Evolutionary conservation across 306 rosid species (phyloP).

Genomic region (Clitoria ternatea): DNA sequence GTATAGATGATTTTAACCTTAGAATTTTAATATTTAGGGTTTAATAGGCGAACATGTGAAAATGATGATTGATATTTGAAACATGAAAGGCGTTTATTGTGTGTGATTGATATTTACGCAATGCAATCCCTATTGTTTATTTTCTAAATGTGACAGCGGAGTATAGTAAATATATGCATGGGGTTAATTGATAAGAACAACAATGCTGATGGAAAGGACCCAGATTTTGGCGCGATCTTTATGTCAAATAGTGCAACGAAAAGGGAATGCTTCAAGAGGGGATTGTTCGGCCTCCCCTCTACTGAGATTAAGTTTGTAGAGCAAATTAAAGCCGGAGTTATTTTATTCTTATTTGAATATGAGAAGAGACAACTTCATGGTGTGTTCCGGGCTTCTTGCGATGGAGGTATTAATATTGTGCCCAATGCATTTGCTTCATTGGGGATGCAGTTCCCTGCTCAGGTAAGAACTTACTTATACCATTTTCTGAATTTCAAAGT

Average conservation of each 20-base stretch:
- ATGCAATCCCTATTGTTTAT: slow-evolving; percentile 13
- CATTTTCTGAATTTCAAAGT: background rate
- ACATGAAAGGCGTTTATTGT: background rate
- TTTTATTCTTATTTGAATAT: slow-evolving; percentile 55
- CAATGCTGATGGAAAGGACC: slow-evolving; percentile 34
- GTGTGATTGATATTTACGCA: slow-evolving; percentile 14
- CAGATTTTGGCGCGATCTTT: slow-evolving; percentile 49
- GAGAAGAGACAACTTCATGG: slow-evolving; percentile 59
- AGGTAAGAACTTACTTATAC: slow-evolving; percentile 35
- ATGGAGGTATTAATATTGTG: slow-evolving; percentile 43
- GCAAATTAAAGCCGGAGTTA: slow-evolving; percentile 49
- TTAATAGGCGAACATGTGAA: background rate
- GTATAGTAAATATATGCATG: slow-evolving; percentile 28
- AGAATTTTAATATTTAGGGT: background rate
- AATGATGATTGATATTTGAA: slow-evolving; percentile 16
- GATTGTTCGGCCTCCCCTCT: slow-evolving; percentile 35
- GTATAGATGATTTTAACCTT: background rate
- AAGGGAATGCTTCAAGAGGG: slow-evolving; percentile 30
- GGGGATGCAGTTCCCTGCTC: slow-evolving; percentile 55
- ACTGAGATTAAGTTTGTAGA: slow-evolving; percentile 35
- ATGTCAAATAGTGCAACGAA: slow-evolving; percentile 29
- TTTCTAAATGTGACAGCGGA: slow-evolving; percentile 22
- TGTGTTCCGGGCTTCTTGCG: slow-evolving; percentile 47
- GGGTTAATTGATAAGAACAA: slow-evolving; percentile 21
- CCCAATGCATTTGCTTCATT: slow-evolving; percentile 38